Evolutionary conservation across 2,329 filamentous ascomycete genomes (phyloP).

Genomic region (Fusarium ambrosium): DNA sequence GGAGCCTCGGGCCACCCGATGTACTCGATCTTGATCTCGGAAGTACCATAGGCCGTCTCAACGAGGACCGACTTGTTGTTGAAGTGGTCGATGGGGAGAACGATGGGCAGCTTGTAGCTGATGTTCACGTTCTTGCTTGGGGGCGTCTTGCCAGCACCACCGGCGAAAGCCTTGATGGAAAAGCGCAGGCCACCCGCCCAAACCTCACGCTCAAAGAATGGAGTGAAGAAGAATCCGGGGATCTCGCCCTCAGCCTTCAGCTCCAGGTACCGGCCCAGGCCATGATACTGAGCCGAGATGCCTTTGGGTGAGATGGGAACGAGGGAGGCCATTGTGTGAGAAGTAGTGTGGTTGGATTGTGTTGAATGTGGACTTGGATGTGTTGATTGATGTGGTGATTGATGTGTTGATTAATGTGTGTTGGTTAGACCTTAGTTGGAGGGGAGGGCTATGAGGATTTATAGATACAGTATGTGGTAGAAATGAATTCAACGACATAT

Average conservation of each 20-base stretch:
- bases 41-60: slow-evolving; percentile 6
- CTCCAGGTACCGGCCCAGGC: background rate
- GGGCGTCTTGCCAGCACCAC: background rate
- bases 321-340: background rate
- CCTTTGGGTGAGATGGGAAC: background rate
- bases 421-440: background rate
- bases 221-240: background rate
- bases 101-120: slow-evolving; percentile 1
- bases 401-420: background rate
- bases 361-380: background rate
- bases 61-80: slow-evolving; percentile 14
- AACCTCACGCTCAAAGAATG: slow-evolving; percentile 7
- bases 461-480: background rate
- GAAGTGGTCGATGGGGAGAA: slow-evolving; percentile 14
- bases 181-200: slow-evolving; percentile 8
- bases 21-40: slow-evolving; percentile 7
- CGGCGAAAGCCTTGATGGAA: background rate
- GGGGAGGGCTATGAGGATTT: background rate
- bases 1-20: background rate
- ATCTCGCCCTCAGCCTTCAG: slow-evolving; percentile 5
- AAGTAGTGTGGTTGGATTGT: background rate
- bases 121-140: background rate
- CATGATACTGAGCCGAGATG: slow-evolving; percentile 6
- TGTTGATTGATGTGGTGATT: background rate
- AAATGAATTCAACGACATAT: background rate